Evolutionary conservation across 2,329 filamentous ascomycete genomes (phyloP), one percentile per base, ranked within the genome.

Genomic region (Periconia macrospinosa): DNA sequence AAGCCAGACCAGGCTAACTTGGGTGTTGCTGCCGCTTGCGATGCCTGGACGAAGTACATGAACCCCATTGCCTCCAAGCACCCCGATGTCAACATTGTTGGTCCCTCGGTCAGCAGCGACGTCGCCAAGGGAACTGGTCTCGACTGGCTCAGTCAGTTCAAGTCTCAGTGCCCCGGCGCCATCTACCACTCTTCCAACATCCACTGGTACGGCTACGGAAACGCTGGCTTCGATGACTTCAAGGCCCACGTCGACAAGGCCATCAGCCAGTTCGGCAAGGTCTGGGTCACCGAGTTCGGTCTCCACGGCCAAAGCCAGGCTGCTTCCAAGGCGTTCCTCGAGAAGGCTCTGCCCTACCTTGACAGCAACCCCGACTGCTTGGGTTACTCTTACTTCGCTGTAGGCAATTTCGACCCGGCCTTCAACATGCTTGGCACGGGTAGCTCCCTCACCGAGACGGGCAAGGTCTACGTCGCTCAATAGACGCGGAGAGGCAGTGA

Each of bases 251-350:
- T 70, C 49, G 67, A 72, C 53, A 56, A 69, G 59, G 70, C 73
- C 14, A 58, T 61, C 17, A 42, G 58, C 33, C 50, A 60, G 55
- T 67, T 59, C 55, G 62, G 61, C 57, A 67, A 67, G 63, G 61
- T 75, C 61, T 75, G 68, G 67, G 57, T 75, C 56, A 74, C 72
- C 30, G 73, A 75, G 67, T 75, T 75, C 46, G 70, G 66, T 53
- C 66, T 70, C 50, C 68, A 65, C 61, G 68, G 65, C 58, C 71
- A 70, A 42, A 67, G 67, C 3, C 54, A 61, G 10, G 43, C 61
- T 41, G 66, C 63, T 42, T 65, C 69, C 3, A 61, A 61, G 20
- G 55, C 54, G 35, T 75, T 75, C 66, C 62, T 75, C 58, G 66
- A 69, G 65, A 54, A 63, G 20, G 66, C 62, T 15, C 63, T 72